Conservation (phyloP, 495 filamentous ascomycete genomes). For the Cercophora scortea region DNA sequence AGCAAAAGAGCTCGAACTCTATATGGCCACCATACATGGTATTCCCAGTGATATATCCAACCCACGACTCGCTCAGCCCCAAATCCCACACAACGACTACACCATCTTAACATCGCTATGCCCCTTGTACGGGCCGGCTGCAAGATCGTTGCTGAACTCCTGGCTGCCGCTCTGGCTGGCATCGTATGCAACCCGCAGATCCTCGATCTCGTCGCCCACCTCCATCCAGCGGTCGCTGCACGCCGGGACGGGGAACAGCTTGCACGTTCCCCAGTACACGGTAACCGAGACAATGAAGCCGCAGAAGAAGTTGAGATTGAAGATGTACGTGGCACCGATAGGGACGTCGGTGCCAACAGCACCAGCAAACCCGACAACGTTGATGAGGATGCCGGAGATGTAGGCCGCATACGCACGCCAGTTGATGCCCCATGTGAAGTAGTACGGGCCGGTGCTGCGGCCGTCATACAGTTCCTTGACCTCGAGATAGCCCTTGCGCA, state of each 20-base stretch:
- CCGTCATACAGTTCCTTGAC: constrained; percentile 74
- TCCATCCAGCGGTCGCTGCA: constrained; percentile 74
- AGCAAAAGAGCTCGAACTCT: background rate
- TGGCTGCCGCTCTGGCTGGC: constrained; percentile 12
- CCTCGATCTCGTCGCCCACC: constrained; percentile 58
- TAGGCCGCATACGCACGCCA: constrained; percentile 82
- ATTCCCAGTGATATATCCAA: constrained; percentile 1
- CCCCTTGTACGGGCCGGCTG: background rate
- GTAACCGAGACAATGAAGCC: constrained; percentile 64
- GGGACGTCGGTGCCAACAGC: constrained; percentile 64
- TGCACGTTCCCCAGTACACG: constrained; percentile 65
- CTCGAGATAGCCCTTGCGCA: constrained; percentile 75
- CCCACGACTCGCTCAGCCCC: background rate
- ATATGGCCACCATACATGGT: background rate
- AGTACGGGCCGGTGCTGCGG: constrained; percentile 60
- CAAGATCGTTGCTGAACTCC: constrained; percentile 5
- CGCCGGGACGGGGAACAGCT: constrained; percentile 63
- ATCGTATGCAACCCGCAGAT: constrained; percentile 41
- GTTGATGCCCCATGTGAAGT: constrained; percentile 63
- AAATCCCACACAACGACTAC: background rate
- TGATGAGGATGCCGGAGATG: constrained; percentile 79
- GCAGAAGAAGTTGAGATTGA: constrained; percentile 83
- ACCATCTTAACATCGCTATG: constrained; percentile 9
- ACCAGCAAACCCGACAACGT: constrained; percentile 86
- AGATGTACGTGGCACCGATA: constrained; percentile 76